Conservation (phyloP, 768 basidiomycete species). For the Termitomyces titanicus region DNA sequence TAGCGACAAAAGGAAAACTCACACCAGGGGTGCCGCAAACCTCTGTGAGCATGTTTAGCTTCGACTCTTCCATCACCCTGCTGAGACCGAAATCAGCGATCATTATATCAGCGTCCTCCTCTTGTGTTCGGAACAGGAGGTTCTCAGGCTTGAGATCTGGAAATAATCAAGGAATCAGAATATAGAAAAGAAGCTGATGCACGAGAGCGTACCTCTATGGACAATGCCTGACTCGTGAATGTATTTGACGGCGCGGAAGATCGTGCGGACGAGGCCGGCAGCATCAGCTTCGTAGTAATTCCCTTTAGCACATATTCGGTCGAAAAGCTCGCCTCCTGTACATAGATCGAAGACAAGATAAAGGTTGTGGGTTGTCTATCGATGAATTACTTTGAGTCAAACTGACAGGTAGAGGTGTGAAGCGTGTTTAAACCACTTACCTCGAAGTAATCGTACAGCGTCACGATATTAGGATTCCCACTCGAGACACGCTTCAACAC, state of each 20-base stretch:
- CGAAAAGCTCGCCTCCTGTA: conserved; percentile 97
- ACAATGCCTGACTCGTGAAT: conserved; percentile 92
- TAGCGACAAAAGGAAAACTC: conserved; percentile 20
- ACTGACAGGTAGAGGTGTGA: neutral
- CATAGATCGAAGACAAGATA: conserved; percentile 96
- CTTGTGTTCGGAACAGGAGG: conserved; percentile 85
- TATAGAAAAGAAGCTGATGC: neutral
- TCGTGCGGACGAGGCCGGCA: conserved; percentile 80
- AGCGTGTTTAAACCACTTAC: conserved; percentile 31
- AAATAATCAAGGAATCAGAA: neutral
- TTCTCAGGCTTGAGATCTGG: conserved; percentile 97
- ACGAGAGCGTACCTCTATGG: conserved; percentile 60
- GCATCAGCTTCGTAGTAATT: conserved; percentile 97
- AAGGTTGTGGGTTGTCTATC: conserved; percentile 84
- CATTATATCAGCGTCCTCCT: conserved; percentile 92
- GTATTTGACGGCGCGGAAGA: conserved; percentile 85
- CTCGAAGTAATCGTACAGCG: conserved; percentile 95
- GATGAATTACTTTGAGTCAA: conserved; percentile 1
- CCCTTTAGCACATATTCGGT: conserved; percentile 96
- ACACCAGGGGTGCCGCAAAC: conserved; percentile 94
- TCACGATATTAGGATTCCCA: conserved; percentile 87
- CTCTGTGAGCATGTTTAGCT: conserved; percentile 84
- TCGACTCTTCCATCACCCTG: conserved; percentile 87
- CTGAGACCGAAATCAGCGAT: conserved; percentile 96
- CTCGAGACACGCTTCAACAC: conserved; percentile 93